Evolutionary conservation across 176 grass and related monocot species (phyloP).

Genomic region (Leersia perrieri): DNA sequence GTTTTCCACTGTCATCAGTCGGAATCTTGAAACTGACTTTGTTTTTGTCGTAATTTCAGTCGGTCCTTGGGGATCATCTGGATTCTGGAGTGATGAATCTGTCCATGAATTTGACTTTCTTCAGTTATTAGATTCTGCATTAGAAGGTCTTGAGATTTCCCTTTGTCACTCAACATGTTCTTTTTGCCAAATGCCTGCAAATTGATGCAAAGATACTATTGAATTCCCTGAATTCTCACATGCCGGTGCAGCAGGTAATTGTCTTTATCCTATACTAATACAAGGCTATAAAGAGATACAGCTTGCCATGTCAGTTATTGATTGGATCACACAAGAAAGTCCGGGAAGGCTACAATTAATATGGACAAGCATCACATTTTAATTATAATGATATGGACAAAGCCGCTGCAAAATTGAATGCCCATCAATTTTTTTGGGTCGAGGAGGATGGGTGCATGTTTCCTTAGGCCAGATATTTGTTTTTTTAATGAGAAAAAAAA

Average conservation of each 20-base stretch:
- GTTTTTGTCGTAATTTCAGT: too few relatives aligned
- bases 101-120: not conserved
- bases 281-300: not conserved
- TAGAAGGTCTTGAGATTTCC: not conserved
- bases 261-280: not conserved
- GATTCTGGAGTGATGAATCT: not conserved
- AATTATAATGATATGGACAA: too few relatives aligned
- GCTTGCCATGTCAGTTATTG: not conserved
- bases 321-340: not conserved
- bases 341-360: not conserved
- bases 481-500: too few relatives aligned
- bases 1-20: not conserved
- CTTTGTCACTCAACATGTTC: too few relatives aligned
- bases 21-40: not conserved
- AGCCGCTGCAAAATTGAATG: not conserved
- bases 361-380: too few relatives aligned
- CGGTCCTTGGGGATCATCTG: not conserved
- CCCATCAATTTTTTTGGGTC: not conserved
- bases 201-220: not conserved
- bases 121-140: not conserved
- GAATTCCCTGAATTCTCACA: not conserved
- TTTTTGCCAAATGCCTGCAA: not conserved
- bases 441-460: not conserved
- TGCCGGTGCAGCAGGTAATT: not conserved
- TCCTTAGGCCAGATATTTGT: not conserved